Base-by-base conservation (phyloP, 495 filamentous ascomycete genomes). In the Podospora conica region DNA sequence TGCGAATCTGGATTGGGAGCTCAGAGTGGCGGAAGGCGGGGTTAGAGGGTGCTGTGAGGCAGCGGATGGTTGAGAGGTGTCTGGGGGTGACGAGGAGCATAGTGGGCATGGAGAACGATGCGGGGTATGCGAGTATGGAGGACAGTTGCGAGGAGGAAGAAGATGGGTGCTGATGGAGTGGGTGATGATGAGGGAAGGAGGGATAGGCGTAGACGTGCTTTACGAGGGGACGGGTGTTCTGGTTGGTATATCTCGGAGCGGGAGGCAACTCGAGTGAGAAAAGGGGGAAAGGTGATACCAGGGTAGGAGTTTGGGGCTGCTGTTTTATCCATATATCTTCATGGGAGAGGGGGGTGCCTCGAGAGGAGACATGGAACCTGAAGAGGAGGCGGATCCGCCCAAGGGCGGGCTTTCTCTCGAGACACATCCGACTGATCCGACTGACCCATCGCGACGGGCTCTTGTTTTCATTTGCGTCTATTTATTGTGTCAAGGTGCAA, bases 1-100 rank as follows among this genome's bases (percentile, higher is more conserved):
- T 88, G 55, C 74, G 86, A 22, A 81, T 83, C 25, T 87, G 86
- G 86, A 77, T 84, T 55, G 83, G 84, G 27, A 71, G 79, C 60
- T 60, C 69, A 9, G 72, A 78, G 15, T 77, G 78, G 6, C 77
- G 78, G 55, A 77, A 73, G 48, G 75, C 76, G 24, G 81, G 80
- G 20, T 65, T 88, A 15, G 75, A 76, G 22, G 78, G 68, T n/a
- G 74, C 74, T 24, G 70, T 83, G 31, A 79, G 84, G 25, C 77
- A 77, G 53, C 71, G 67, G 48, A 75, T 87, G 71, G 79, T 86
- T 40, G 78, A 81, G 48, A 72, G 75, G 60, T 86, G 83, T 59
- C 61, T 85, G 54, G 62, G 64, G 7, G 74, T 85, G n/a, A 82
- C 78, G 18, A 81, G 78, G 69, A 75, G 71, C n/a, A 72, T 82